Percentiles rank a stretch among this genome's conserved stretches.
Conservation (phyloP, 495 filamentous ascomycete genomes). For the Penicillium turbatum region DNA sequence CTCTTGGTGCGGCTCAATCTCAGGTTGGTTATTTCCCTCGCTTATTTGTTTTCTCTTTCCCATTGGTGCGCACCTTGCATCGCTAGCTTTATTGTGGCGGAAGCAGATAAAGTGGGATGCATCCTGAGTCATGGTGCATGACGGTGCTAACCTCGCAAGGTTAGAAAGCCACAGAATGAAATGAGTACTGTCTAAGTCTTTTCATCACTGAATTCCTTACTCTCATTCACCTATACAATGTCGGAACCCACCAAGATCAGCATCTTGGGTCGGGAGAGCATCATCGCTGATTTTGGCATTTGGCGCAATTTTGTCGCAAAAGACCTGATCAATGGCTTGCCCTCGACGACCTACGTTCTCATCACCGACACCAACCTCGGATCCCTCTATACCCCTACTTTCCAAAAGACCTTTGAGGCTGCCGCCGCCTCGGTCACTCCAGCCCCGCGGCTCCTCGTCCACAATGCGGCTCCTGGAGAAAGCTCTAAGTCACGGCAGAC, state of each 20-base stretch:
- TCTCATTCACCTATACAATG: constrained; percentile 25
- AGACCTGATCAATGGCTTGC: constrained; percentile 72
- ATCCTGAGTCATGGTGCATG: constrained; percentile 1
- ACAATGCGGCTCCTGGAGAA: constrained; percentile 86
- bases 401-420: constrained; percentile 65
- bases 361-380: constrained; percentile 93
- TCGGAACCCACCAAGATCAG: constrained; percentile 45
- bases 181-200: constrained; percentile 18
- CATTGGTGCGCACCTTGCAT: constrained; percentile 17
- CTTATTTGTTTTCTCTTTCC: background rate
- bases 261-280: constrained; percentile 69
- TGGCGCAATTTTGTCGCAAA: constrained; percentile 77
- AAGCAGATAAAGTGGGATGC: constrained; percentile 7
- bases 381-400: constrained; percentile 70
- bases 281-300: constrained; percentile 87
- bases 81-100: constrained; percentile 22
- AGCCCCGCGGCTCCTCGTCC: constrained; percentile 67
- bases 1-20: constrained; percentile 4
- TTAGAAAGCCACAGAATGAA: constrained; percentile 30
- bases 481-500: constrained; percentile 88
- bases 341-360: constrained; percentile 88
- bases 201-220: constrained; percentile 1
- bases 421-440: constrained; percentile 50
- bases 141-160: constrained; percentile 9
- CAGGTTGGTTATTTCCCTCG: background rate